These are phyloP conservation scores for Hippophae rhamnoides DNA, from an alignment of 306 rosid species.

Conservation along the genomic window DNA sequence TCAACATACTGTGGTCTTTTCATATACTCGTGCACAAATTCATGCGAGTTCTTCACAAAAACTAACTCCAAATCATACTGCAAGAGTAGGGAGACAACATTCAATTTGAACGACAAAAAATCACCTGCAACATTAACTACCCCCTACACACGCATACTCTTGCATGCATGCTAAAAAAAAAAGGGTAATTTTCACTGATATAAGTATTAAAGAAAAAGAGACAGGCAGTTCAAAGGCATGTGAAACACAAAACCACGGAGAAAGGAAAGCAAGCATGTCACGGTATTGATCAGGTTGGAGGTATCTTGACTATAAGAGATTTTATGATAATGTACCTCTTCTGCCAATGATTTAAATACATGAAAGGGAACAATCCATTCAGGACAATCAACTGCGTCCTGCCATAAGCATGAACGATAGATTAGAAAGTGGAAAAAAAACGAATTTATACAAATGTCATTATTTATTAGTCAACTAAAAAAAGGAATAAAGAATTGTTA, in stretches of 20 bases:
- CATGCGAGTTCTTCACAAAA: slow-evolving; percentile 73
- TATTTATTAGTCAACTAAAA: not conserved
- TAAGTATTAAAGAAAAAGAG: too few relatives aligned
- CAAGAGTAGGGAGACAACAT: slow-evolving; percentile 3
- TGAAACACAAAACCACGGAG: too few relatives aligned
- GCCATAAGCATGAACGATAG: slow-evolving; percentile 18
- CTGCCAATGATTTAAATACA: slow-evolving; percentile 70
- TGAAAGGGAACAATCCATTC: slow-evolving; percentile 94
- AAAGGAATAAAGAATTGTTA: not conserved
- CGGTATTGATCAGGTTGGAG: not conserved
- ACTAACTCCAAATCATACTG: slow-evolving; percentile 88
- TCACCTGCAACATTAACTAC: too few relatives aligned
- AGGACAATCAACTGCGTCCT: slow-evolving; percentile 99
- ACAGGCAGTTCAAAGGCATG: too few relatives aligned
- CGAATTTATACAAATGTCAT: not conserved
- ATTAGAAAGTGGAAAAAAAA: not conserved
- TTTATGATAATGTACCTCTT: slow-evolving; percentile 48
- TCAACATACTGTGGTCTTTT: slow-evolving; percentile 68
- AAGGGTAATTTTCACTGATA: too few relatives aligned
- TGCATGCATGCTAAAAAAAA: too few relatives aligned
- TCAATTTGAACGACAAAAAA: too few relatives aligned
- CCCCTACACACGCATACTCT: too few relatives aligned
- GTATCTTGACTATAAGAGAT: not conserved
- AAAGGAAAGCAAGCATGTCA: not conserved
- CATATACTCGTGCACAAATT: slow-evolving; percentile 75